phyloP scores from a whole-genome alignment of 495 filamentous ascomycete species.

The Cercophora samala region DNA sequence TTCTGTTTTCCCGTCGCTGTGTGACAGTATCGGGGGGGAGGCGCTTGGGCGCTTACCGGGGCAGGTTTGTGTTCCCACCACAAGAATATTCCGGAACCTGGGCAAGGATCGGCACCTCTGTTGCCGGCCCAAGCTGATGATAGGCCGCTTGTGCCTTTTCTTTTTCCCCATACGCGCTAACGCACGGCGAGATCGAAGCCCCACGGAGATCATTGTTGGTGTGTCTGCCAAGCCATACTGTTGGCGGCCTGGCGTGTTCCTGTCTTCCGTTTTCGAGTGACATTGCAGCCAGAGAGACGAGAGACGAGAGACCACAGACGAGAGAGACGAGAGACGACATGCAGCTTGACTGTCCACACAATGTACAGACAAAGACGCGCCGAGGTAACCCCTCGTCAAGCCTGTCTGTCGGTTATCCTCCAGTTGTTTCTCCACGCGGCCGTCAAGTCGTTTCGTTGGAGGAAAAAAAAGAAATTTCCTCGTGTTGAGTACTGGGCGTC shows the following conservation, averaged over 20 bases:
- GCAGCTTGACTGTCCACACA: no score
- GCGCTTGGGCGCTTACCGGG: constrained; percentile 7
- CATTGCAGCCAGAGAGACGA: neutral
- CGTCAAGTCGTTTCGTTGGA: neutral
- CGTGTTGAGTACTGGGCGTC: neutral
- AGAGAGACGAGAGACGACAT: no score
- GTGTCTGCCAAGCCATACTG: neutral
- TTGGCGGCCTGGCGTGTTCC: constrained; percentile 1
- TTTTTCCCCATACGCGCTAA: constrained; percentile 5
- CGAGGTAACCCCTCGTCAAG: neutral
- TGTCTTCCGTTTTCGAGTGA: constrained; percentile 7
- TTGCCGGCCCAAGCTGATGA: neutral
- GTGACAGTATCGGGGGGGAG: constrained; percentile 8
- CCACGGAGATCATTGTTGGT: constrained; percentile 9
- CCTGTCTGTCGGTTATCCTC: neutral
- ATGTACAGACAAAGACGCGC: neutral
- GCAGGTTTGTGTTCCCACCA: neutral
- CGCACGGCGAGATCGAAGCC: constrained; percentile 4
- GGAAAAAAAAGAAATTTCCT: neutral
- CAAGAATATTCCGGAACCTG: constrained; percentile 11
- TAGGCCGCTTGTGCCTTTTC: neutral
- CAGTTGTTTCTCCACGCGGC: neutral
- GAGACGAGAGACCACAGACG: no score
- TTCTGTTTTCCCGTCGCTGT: neutral
- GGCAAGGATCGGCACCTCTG: neutral